phyloP scores from a whole-genome alignment of 306 rosid genomes.

The Luffa acutangula region DNA sequence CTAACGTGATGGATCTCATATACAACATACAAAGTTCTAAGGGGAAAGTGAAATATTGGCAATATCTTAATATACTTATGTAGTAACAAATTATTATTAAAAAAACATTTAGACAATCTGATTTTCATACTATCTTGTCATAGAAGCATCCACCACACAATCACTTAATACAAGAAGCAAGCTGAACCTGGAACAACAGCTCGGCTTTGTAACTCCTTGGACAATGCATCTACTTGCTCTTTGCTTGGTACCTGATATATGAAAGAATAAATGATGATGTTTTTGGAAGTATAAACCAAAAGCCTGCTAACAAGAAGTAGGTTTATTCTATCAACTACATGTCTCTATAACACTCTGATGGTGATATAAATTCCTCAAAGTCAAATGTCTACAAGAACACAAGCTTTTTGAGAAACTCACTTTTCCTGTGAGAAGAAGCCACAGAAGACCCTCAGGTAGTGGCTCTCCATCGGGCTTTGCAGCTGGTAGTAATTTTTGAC shows the following conservation, averaged over 20 bases:
- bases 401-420: constrained; percentile 20
- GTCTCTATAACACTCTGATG: neutral
- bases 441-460: constrained; percentile 82
- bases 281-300: neutral
- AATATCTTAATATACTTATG: neutral
- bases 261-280: constrained; percentile 10
- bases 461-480: constrained; percentile 93
- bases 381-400: neutral
- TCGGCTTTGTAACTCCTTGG: constrained; percentile 70
- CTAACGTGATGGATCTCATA: neutral
- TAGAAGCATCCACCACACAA: neutral
- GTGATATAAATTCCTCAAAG: neutral
- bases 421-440: constrained; percentile 96
- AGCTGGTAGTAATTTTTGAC: constrained; percentile 79
- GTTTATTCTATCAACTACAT: neutral
- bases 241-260: constrained; percentile 70
- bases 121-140: neutral
- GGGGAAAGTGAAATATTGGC: neutral
- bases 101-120: neutral
- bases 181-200: constrained; percentile 78
- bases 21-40: neutral
- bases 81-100: neutral
- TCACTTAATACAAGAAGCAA: constrained; percentile 6
- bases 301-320: neutral
- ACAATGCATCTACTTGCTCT: constrained; percentile 77